Evolutionary conservation across 1,284 basidiomycete genomes (phyloP).

Genomic region (Austropuccinia psidii): DNA sequence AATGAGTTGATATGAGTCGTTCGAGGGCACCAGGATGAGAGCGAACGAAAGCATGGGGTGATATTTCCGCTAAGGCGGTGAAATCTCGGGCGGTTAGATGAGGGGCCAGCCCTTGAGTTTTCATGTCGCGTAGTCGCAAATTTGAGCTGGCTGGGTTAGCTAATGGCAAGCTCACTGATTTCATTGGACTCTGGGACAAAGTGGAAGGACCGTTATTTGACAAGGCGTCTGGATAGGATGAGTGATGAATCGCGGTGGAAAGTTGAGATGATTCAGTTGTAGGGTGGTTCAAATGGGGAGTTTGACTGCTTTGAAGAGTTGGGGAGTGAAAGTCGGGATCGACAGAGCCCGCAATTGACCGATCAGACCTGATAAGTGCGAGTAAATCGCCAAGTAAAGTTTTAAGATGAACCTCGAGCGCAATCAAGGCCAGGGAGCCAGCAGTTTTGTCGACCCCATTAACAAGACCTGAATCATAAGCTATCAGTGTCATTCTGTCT

Average conservation of each 20-base stretch:
- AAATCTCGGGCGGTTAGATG: conserved; percentile 25
- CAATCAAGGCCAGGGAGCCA: conserved; percentile 46
- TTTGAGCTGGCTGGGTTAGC: conserved; percentile 9
- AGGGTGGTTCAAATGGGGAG: background rate
- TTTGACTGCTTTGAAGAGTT: too few relatives aligned
- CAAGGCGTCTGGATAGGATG: background rate
- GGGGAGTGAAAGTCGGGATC: too few relatives aligned
- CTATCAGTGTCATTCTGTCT: conserved; percentile 49
- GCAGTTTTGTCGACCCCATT: conserved; percentile 47
- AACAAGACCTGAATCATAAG: conserved; percentile 47
- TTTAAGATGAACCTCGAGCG: conserved; percentile 44
- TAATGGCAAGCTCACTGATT: background rate
- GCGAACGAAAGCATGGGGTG: conserved; percentile 27
- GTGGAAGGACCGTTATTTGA: background rate
- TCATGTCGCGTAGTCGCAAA: conserved; percentile 21
- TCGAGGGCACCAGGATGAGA: conserved; percentile 27
- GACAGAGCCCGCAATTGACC: background rate
- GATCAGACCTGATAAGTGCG: conserved; percentile 19
- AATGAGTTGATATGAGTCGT: conserved; percentile 15
- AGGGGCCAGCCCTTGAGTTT: conserved; percentile 22
- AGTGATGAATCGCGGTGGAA: background rate
- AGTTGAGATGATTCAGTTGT: background rate
- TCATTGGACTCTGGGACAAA: background rate
- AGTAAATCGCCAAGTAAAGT: conserved; percentile 22
- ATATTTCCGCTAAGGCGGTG: conserved; percentile 22